These are phyloP conservation scores for Kingdonia uniflora DNA, from an alignment of 164 flowering plant species.

Conservation along the genomic window DNA sequence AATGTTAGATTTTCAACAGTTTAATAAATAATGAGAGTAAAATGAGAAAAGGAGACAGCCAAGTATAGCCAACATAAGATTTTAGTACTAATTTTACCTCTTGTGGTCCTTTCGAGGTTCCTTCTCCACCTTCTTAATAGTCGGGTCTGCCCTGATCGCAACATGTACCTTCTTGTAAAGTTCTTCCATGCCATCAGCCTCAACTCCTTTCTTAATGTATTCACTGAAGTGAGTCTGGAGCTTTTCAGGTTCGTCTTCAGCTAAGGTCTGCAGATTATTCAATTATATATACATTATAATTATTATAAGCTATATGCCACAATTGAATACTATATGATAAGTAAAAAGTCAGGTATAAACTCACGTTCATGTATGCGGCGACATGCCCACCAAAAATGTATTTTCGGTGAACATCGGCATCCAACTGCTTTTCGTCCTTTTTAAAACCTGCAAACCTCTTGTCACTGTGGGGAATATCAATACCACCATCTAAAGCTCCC, in stretches of 20 bases:
- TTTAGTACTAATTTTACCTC: constrained; percentile 50
- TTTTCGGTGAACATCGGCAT: constrained; percentile 73
- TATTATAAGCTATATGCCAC: no score
- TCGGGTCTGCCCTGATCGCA: constrained; percentile 49
- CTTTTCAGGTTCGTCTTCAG: constrained; percentile 84
- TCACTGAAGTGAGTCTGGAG: constrained; percentile 68
- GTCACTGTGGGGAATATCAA: constrained; percentile 85
- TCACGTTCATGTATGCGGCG: constrained; percentile 64
- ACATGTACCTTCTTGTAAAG: constrained; percentile 52
- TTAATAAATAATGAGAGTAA: no score
- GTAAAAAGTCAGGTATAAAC: not conserved
- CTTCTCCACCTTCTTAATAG: constrained; percentile 46
- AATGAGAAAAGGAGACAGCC: no score
- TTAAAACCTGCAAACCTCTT: constrained; percentile 72
- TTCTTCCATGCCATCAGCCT: constrained; percentile 51
- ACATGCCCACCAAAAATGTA: constrained; percentile 80
- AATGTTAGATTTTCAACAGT: no score
- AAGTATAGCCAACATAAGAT: no score
- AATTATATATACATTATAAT: not conserved
- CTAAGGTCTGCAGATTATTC: constrained; percentile 29
- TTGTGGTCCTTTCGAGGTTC: constrained; percentile 66
- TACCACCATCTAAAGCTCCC: constrained; percentile 89
- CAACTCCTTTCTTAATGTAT: constrained; percentile 54
- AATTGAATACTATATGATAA: not conserved
- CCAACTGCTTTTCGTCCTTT: constrained; percentile 59